Conservation (phyloP, 2,329 filamentous ascomycete genomes). For the Cylindrodendrum hubeiense region DNA sequence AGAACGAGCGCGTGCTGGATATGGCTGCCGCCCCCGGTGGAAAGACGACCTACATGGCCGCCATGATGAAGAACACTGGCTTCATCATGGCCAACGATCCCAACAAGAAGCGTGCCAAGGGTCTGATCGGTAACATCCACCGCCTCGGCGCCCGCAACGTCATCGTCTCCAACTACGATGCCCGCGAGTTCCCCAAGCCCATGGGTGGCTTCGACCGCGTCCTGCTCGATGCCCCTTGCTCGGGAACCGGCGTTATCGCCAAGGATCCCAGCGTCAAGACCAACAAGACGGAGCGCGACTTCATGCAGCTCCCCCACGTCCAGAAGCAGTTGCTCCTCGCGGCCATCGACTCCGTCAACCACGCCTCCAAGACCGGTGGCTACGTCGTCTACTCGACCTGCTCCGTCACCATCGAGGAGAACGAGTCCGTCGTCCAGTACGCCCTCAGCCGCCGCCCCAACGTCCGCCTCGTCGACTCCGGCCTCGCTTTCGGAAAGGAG, state of each 20-base stretch:
- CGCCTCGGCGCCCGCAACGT: slow-evolving; percentile 93
- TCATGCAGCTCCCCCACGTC: slow-evolving; percentile 90
- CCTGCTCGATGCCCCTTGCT: slow-evolving; percentile 93
- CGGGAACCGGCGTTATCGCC: slow-evolving; percentile 95
- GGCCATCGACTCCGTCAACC: slow-evolving; percentile 95
- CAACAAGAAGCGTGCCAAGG: slow-evolving; percentile 92
- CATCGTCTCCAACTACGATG: slow-evolving; percentile 95
- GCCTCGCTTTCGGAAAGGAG: slow-evolving; percentile 89
- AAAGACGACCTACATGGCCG: slow-evolving; percentile 97
- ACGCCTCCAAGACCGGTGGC: slow-evolving; percentile 90
- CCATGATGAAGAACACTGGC: slow-evolving; percentile 95
- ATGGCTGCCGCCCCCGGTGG: slow-evolving; percentile 96
- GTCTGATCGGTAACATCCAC: slow-evolving; percentile 98
- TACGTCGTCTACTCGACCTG: slow-evolving; percentile 98
- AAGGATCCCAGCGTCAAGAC: slow-evolving; percentile 98
- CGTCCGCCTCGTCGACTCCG: slow-evolving; percentile 91
- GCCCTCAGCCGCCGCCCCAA: slow-evolving; percentile 92
- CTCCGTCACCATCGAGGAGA: slow-evolving; percentile 92
- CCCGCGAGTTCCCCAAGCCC: slow-evolving; percentile 91
- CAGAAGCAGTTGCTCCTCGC: slow-evolving; percentile 95
- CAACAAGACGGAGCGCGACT: slow-evolving; percentile 96
- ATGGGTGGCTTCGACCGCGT: slow-evolving; percentile 97
- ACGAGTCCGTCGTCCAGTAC: slow-evolving; percentile 92
- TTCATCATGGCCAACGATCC: slow-evolving; percentile 97
- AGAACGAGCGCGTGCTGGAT: slow-evolving; percentile 91